Evolutionary conservation across 805 yeast species (phyloP).

Genomic region (Candida tallmaniae): DNA sequence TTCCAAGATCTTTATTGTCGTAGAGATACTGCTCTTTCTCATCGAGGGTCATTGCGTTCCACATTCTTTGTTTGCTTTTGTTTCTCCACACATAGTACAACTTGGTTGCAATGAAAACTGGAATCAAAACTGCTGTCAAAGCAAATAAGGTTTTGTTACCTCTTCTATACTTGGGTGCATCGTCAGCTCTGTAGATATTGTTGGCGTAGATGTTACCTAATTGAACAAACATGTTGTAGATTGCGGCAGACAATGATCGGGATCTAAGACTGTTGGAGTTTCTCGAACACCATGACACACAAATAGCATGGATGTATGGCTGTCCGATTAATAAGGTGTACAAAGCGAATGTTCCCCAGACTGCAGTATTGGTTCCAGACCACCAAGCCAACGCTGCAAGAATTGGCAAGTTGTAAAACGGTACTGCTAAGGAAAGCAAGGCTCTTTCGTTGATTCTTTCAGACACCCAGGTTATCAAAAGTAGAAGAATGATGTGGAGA

Average conservation of each 20-base stretch:
- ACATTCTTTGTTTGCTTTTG: conserved; percentile 11
- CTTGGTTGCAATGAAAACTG: conserved; percentile 17
- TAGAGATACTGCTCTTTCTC: conserved; percentile 16
- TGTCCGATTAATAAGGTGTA: conserved; percentile 23
- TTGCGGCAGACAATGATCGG: conserved; percentile 25
- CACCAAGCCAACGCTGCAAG: conserved; percentile 33
- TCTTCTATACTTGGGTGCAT: conserved; percentile 23
- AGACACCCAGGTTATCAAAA: conserved; percentile 32
- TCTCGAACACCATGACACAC: conserved; percentile 25
- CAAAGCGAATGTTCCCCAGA: conserved; percentile 42
- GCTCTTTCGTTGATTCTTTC: conserved; percentile 30
- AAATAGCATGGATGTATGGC: conserved; percentile 31
- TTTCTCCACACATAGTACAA: conserved; percentile 22
- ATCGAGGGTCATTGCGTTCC: conserved; percentile 17
- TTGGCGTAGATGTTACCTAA: conserved; percentile 20
- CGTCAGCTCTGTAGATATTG: conserved; percentile 23
- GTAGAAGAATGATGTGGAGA: conserved; percentile 30
- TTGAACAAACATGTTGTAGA: conserved; percentile 24
- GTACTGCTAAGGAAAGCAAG: conserved; percentile 18
- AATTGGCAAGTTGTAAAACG: conserved; percentile 29
- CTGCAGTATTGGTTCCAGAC: conserved; percentile 33
- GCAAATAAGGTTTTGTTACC: conserved; percentile 23
- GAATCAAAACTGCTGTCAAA: conserved; percentile 17
- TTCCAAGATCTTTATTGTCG: conserved; percentile 18
- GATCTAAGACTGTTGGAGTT: conserved; percentile 22